phyloP scores from a whole-genome alignment of 2,329 filamentous ascomycete species.

The Cercospora sp. region DNA sequence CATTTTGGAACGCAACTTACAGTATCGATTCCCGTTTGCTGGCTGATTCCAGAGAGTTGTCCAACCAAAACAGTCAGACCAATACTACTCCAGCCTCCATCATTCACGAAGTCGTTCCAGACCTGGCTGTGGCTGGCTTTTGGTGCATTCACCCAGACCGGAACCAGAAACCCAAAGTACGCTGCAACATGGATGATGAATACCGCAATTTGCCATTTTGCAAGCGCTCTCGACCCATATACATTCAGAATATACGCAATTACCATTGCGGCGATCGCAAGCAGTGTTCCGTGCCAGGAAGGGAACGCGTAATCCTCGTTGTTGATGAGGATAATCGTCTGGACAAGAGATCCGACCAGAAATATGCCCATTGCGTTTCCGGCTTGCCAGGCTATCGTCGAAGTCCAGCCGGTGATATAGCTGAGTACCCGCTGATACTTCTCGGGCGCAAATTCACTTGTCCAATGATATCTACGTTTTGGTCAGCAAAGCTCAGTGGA shows the following conservation, averaged over 20 bases:
- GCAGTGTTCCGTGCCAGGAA: conserved; percentile 51
- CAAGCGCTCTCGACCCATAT: conserved; percentile 38
- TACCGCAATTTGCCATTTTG: conserved; percentile 36
- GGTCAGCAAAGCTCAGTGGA: background rate
- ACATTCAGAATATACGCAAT: conserved; percentile 47
- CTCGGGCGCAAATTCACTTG: conserved; percentile 31
- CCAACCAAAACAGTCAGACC: conserved; percentile 35
- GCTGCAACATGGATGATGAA: conserved; percentile 28
- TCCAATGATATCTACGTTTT: conserved; percentile 25
- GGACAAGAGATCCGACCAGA: conserved; percentile 24
- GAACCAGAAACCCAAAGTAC: conserved; percentile 32
- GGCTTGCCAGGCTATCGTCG: conserved; percentile 27
- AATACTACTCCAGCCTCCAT: conserved; percentile 41
- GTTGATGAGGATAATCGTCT: conserved; percentile 40
- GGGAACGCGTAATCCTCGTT: conserved; percentile 45
- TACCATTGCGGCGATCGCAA: conserved; percentile 48
- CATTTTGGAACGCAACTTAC: background rate
- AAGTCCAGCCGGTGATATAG: conserved; percentile 23
- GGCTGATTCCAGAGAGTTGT: conserved; percentile 32
- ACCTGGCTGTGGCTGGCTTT: conserved; percentile 22
- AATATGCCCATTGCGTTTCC: conserved; percentile 25
- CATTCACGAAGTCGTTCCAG: conserved; percentile 39
- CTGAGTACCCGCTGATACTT: conserved; percentile 18
- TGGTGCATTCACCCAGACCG: conserved; percentile 32
- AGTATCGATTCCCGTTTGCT: conserved; percentile 27